A percentile compares a stretch with the other conserved stretches of the same genome.
Conservation (phyloP, 2,329 filamentous ascomycete species). For the Phyllosticta ampelicida region DNA sequence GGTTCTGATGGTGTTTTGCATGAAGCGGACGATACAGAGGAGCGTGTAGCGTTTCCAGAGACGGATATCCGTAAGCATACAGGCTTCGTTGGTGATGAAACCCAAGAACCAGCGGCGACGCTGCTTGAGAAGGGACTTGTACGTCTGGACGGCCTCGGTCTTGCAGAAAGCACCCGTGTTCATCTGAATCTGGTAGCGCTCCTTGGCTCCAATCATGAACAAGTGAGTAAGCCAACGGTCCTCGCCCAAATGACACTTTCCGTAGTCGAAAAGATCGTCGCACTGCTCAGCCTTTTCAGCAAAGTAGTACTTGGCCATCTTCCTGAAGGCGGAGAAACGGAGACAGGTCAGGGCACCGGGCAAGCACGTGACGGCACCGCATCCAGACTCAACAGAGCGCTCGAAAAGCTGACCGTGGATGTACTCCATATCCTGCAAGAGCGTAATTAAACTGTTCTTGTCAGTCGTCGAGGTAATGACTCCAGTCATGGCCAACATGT, state of each 20-base stretch:
- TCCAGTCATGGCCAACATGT: slow-evolving; percentile 96
- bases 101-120: slow-evolving; percentile 92
- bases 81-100: slow-evolving; percentile 95
- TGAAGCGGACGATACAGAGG: slow-evolving; percentile 75
- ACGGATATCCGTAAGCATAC: slow-evolving; percentile 91
- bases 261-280: slow-evolving; percentile 92
- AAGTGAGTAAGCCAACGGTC: slow-evolving; percentile 95
- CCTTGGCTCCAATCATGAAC: slow-evolving; percentile 95
- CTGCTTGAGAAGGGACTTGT: slow-evolving; percentile 79
- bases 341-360: slow-evolving; percentile 93
- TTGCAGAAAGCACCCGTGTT: slow-evolving; percentile 98
- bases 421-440: slow-evolving; percentile 97
- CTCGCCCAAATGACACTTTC: slow-evolving; percentile 89
- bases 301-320: slow-evolving; percentile 98
- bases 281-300: slow-evolving; percentile 93
- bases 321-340: slow-evolving; percentile 88
- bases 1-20: slow-evolving; percentile 93
- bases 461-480: slow-evolving; percentile 91
- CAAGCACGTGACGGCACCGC: slow-evolving; percentile 86
- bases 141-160: slow-evolving; percentile 89
- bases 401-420: slow-evolving; percentile 96
- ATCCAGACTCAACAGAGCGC: slow-evolving; percentile 86
- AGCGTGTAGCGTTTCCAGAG: slow-evolving; percentile 87
- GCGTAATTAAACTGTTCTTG: slow-evolving; percentile 77
- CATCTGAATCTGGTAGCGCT: slow-evolving; percentile 93